Evolutionary conservation across 2,329 filamentous ascomycete species (phyloP).

Genomic region (Aspergillus luchuensis): DNA sequence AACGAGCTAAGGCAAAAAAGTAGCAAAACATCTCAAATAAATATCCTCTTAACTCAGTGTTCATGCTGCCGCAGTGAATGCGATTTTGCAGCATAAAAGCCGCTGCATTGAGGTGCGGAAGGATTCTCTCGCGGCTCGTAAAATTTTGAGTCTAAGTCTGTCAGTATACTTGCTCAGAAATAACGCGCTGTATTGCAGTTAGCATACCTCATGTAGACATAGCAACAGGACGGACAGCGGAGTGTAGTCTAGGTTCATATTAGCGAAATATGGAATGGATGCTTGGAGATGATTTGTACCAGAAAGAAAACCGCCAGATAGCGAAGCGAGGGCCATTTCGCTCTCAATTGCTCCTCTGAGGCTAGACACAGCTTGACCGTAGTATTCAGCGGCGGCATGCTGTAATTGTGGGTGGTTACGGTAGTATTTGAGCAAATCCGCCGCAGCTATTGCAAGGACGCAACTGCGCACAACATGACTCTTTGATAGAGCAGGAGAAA

Average conservation of each 20-base stretch:
- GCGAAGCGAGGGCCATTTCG: background rate
- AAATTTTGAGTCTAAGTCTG: constrained; percentile 12
- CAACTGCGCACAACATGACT: constrained; percentile 8
- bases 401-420: background rate
- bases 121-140: background rate
- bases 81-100: constrained; percentile 7
- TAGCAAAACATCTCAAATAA: constrained; percentile 15
- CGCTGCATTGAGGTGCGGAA: constrained; percentile 15
- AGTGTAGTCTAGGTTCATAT: constrained; percentile 3
- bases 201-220: constrained; percentile 13
- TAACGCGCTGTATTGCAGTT: background rate
- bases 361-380: constrained; percentile 2
- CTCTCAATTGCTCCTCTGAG: background rate
- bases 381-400: constrained; percentile 9
- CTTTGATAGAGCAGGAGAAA: background rate
- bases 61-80: background rate
- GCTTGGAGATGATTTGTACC: background rate
- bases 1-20: constrained; percentile 9
- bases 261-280: background rate
- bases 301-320: background rate
- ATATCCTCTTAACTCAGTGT: background rate
- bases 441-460: constrained; percentile 8
- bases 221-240: constrained; percentile 8
- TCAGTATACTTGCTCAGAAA: background rate
- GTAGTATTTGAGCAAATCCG: constrained; percentile 12